Conservation (phyloP, 2,329 filamentous ascomycete genomes). For the Sclerotinia nivalis region DNA sequence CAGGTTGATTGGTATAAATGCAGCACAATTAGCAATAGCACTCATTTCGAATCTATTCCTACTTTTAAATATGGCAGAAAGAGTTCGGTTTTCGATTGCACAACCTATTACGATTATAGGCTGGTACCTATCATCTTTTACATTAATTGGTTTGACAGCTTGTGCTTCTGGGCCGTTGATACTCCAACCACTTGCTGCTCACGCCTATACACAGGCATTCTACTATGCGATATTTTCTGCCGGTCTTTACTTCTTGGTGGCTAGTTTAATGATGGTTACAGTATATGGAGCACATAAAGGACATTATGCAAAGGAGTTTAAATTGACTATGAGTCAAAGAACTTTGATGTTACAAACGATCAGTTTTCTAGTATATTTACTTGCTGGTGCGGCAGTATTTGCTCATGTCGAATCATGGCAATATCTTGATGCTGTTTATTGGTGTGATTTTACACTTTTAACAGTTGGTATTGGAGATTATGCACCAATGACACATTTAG, state of each 20-base stretch:
- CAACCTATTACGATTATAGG: slow-evolving; percentile 80
- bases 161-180: slow-evolving; percentile 62
- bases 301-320: slow-evolving; percentile 78
- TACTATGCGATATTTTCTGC: slow-evolving; percentile 85
- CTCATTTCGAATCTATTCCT: slow-evolving; percentile 78
- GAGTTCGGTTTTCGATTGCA: slow-evolving; percentile 77
- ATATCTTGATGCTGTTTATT: slow-evolving; percentile 78
- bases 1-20: slow-evolving; percentile 74
- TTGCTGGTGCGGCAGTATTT: slow-evolving; percentile 75
- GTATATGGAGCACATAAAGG: slow-evolving; percentile 70
- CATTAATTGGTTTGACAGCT: slow-evolving; percentile 65
- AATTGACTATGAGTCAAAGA: slow-evolving; percentile 75
- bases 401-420: slow-evolving; percentile 70
- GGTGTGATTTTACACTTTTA: slow-evolving; percentile 71
- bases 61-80: slow-evolving; percentile 81
- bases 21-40: slow-evolving; percentile 72
- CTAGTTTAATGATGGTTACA: slow-evolving; percentile 74
- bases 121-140: slow-evolving; percentile 67
- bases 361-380: slow-evolving; percentile 77
- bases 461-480: slow-evolving; percentile 65
- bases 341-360: slow-evolving; percentile 92
- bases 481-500: slow-evolving; percentile 51
- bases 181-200: slow-evolving; percentile 51
- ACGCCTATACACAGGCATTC: slow-evolving; percentile 76
- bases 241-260: slow-evolving; percentile 73